These are phyloP conservation scores for Cynanchum wilfordii DNA, from an alignment of 257 asterid species.

Conservation along the genomic window DNA sequence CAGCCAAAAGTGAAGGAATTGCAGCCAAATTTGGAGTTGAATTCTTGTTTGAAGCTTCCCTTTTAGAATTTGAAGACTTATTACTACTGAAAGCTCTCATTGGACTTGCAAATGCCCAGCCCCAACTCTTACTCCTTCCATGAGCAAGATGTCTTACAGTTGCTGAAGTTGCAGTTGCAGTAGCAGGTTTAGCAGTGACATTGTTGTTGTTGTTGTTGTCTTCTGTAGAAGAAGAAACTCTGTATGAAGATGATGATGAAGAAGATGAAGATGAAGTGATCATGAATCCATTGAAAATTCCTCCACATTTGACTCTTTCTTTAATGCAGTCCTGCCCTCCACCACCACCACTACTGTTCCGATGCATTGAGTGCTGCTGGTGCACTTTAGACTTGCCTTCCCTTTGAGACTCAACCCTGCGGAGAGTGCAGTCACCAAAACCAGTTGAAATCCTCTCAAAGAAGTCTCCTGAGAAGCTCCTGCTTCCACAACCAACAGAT, in stretches of 20 bases:
- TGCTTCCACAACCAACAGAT: conserved; percentile 98
- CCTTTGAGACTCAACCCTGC: conserved; percentile 93
- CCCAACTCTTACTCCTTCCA: conserved; percentile 93
- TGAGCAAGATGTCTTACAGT: conserved; percentile 42
- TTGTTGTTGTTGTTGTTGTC: conserved; percentile 25
- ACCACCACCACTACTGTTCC: conserved; percentile 29
- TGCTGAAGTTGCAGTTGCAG: conserved; percentile 27
- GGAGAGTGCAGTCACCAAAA: conserved; percentile 87
- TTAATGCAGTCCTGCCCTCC: conserved; percentile 62
- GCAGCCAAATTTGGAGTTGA: conserved; percentile 70
- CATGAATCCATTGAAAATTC: conserved; percentile 85
- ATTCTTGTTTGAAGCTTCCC: conserved; percentile 50
- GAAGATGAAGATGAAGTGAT: conserved; percentile 77
- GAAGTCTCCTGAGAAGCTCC: conserved; percentile 94
- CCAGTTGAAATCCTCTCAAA: conserved; percentile 96
- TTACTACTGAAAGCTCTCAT: conserved; percentile 65
- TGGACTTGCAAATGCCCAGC: conserved; percentile 99
- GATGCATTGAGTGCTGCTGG: conserved; percentile 23
- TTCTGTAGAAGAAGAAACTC: conserved; percentile 54
- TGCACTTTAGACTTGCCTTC: conserved; percentile 73
- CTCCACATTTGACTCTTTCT: conserved; percentile 89
- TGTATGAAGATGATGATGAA: conserved; percentile 62
- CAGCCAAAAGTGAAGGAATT: conserved; percentile 79
- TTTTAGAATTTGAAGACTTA: conserved; percentile 53
- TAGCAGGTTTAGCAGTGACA: conserved; percentile 23